phyloP scores from a whole-genome alignment of 495 filamentous ascomycete genomes.

The Podospora bellae-mahoneyi region DNA sequence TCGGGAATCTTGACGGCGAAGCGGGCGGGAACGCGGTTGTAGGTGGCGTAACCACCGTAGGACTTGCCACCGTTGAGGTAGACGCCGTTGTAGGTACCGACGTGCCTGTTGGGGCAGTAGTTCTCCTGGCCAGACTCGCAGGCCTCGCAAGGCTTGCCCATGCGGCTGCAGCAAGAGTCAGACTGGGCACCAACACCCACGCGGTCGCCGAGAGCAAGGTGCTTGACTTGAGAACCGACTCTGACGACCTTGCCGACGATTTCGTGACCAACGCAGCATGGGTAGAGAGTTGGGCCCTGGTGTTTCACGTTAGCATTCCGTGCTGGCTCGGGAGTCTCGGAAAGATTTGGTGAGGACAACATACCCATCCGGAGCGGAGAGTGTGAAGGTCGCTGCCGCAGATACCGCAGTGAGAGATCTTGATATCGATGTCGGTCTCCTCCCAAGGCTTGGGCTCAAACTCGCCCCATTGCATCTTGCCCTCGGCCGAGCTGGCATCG shows the following conservation, averaged over 20 bases:
- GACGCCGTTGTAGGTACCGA: slow-evolving; percentile 66
- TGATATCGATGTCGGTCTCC: slow-evolving; percentile 73
- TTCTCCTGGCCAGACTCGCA: slow-evolving; percentile 61
- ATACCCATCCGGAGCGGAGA: slow-evolving; percentile 66
- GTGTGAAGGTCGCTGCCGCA: slow-evolving; percentile 79
- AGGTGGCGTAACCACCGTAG: slow-evolving; percentile 69
- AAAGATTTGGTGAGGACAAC: background rate
- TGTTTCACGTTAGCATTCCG: background rate
- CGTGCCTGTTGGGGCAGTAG: slow-evolving; percentile 58
- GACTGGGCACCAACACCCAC: slow-evolving; percentile 85
- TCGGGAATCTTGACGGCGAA: slow-evolving; percentile 82
- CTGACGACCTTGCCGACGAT: slow-evolving; percentile 74
- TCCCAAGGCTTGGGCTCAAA: slow-evolving; percentile 78
- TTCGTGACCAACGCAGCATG: slow-evolving; percentile 77
- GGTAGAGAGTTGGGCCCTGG: slow-evolving; percentile 61
- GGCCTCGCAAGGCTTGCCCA: slow-evolving; percentile 60
- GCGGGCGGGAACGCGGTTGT: slow-evolving; percentile 66
- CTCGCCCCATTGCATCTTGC: slow-evolving; percentile 66
- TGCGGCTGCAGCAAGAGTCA: slow-evolving; percentile 55
- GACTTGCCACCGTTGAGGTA: slow-evolving; percentile 61
- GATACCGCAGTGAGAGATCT: slow-evolving; percentile 79
- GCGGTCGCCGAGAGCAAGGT: slow-evolving; percentile 71
- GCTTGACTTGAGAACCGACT: slow-evolving; percentile 56
- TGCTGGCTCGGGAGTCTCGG: background rate
- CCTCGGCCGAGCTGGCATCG: slow-evolving; percentile 54